These are phyloP conservation scores for Phylloporus sp. DNA, from an alignment of 1,284 basidiomycete genomes.

Conservation along the genomic window DNA sequence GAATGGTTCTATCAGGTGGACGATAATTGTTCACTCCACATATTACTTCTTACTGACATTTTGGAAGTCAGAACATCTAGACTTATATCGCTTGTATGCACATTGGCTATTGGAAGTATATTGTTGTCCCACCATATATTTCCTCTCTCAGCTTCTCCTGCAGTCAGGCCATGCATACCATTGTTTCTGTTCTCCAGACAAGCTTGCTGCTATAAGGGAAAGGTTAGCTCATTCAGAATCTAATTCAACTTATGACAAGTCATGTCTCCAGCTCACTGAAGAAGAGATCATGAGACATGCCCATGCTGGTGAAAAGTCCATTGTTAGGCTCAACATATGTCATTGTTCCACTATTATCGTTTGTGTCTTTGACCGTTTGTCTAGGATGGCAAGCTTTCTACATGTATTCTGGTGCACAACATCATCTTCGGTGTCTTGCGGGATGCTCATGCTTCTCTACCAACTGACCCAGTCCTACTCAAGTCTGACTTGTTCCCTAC, in stretches of 20 bases:
- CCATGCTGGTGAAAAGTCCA: conserved; percentile 74
- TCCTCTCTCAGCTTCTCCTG: neutral
- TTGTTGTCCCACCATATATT: accelerated
- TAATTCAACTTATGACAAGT: conserved; percentile 82
- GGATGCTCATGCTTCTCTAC: conserved; percentile 75
- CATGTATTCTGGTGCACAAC: conserved; percentile 55
- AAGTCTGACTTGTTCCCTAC: conserved; percentile 96
- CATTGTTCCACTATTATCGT: conserved; percentile 17
- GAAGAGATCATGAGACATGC: conserved; percentile 83
- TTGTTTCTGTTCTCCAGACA: conserved; percentile 87
- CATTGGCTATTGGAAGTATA: conserved; percentile 75
- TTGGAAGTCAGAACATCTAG: conserved; percentile 82
- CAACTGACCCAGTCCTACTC: conserved; percentile 91
- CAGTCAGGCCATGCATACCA: conserved; percentile 90
- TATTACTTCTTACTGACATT: neutral
- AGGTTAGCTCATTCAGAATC: conserved; percentile 72
- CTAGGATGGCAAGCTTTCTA: conserved; percentile 59
- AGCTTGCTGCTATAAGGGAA: conserved; percentile 69
- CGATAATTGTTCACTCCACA: conserved; percentile 37
- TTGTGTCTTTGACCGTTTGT: conserved; percentile 16
- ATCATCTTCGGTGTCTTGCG: conserved; percentile 78
- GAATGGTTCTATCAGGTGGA: too few relatives aligned
- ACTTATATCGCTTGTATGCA: conserved; percentile 81
- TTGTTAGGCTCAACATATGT: conserved; percentile 87
- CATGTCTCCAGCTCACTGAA: conserved; percentile 83